Evolutionary conservation across 2,329 filamentous ascomycete genomes (phyloP).

Genomic region (Pseudonectria buxi): DNA sequence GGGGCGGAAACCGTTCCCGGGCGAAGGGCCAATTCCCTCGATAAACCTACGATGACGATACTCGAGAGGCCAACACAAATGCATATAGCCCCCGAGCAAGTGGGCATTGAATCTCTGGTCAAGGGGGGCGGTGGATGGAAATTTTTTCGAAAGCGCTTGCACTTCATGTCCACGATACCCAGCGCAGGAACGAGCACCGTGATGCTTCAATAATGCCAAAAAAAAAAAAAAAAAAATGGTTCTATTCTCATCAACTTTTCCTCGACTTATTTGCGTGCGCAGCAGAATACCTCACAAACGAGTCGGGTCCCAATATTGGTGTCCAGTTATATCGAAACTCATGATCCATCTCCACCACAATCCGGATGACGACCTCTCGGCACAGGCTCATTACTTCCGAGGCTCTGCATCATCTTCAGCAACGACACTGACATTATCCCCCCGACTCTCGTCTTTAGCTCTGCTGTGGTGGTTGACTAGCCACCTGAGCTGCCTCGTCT

Average conservation of each 20-base stretch:
- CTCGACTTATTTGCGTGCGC: too few species aligned
- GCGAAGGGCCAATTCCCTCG: slow-evolving; percentile 19
- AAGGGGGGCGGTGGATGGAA: too few species aligned
- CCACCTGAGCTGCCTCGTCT: slow-evolving; percentile 42
- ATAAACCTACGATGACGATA: slow-evolving; percentile 8
- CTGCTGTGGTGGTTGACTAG: slow-evolving; percentile 25
- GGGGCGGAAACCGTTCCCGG: slow-evolving; percentile 41
- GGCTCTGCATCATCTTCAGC: background rate
- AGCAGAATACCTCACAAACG: too few species aligned
- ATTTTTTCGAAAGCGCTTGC: too few species aligned
- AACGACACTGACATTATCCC: slow-evolving; percentile 1
- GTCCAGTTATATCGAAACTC: too few species aligned
- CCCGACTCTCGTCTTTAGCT: background rate
- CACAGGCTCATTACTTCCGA: too few species aligned
- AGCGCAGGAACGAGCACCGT: slow-evolving; percentile 9
- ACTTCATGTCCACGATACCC: slow-evolving; percentile 17
- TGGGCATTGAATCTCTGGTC: too few species aligned
- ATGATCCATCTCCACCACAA: background rate
- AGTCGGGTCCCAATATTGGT: too few species aligned
- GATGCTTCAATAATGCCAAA: too few species aligned
- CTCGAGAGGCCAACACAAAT: background rate
- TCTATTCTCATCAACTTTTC: too few species aligned
- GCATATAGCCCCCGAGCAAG: background rate
- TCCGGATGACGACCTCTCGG: background rate
- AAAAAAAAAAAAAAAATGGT: too few species aligned